A percentile compares a stretch with the other conserved stretches of the same genome.
Evolutionary conservation across 2,329 filamentous ascomycete genomes (phyloP).

Genomic region (Ophiostoma himal-ulmi): DNA sequence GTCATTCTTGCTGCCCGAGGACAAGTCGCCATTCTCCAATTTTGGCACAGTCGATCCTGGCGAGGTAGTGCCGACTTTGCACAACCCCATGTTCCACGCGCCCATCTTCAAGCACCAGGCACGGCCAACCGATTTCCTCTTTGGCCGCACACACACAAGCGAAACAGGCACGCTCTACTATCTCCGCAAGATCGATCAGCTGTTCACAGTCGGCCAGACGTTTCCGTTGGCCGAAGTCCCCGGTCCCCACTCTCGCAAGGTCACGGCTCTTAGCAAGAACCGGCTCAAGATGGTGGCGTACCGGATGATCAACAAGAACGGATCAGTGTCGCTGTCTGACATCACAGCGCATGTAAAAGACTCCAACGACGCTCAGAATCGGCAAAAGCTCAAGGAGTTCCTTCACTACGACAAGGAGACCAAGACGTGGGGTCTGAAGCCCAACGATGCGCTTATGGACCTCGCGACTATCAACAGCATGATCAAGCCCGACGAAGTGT

Average conservation of each 20-base stretch:
- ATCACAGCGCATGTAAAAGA: slow-evolving; percentile 90
- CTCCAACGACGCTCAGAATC: slow-evolving; percentile 89
- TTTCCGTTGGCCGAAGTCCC: slow-evolving; percentile 90
- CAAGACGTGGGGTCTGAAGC: slow-evolving; percentile 76
- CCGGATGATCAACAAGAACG: slow-evolving; percentile 74
- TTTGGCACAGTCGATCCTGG: slow-evolving; percentile 91
- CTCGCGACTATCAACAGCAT: slow-evolving; percentile 74
- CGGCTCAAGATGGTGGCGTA: slow-evolving; percentile 94
- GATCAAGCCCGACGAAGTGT: slow-evolving; percentile 95
- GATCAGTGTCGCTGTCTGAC: slow-evolving; percentile 68
- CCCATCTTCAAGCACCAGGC: slow-evolving; percentile 84
- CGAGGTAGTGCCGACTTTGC: slow-evolving; percentile 81
- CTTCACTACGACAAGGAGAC: slow-evolving; percentile 82
- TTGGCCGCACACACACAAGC: slow-evolving; percentile 76
- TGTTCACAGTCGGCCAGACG: slow-evolving; percentile 87
- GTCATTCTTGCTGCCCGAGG: slow-evolving; percentile 80
- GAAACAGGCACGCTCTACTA: slow-evolving; percentile 73
- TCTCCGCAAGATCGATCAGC: slow-evolving; percentile 81
- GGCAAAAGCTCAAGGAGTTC: slow-evolving; percentile 96
- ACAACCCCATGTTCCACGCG: slow-evolving; percentile 92
- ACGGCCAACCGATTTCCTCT: slow-evolving; percentile 75
- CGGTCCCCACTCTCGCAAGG: slow-evolving; percentile 86
- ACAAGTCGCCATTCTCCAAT: slow-evolving; percentile 90
- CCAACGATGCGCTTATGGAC: slow-evolving; percentile 70
- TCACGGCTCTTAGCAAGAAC: slow-evolving; percentile 95